Base-by-base conservation (phyloP, 2,329 filamentous ascomycete species). In the Diaporthe citri region DNA sequence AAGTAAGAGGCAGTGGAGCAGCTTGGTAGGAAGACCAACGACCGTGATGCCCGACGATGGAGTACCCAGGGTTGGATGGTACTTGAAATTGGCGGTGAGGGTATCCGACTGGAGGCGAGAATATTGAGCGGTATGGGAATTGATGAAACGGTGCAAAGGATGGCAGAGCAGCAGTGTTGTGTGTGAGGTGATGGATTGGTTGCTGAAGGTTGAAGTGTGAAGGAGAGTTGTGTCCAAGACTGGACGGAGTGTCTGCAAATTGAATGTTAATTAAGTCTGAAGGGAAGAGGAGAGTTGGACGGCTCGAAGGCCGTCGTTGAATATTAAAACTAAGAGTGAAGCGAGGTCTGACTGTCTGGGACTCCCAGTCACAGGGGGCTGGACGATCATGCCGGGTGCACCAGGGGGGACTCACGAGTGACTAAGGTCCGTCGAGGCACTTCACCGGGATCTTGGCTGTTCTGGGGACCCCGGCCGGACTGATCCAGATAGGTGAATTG, bases 401-500 rank as follows among this genome's bases (percentile, higher is more conserved):
- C 17, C 36, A 36, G 17, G 51, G 22, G 20, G 17, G 51, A 69
- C 67, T 66, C 39, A 72, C 72, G 39, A 64, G 48, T 74, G 59
- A 76, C 10, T 22, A 20, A n/a, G 10, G 28, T 15, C 3, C 7
- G 64, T 17, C n/a, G 55, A 36, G 55, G 59, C 7, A 31, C 39
- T 4, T 43, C 55, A 59, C 66, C 67, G 6, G n/a, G 4, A 31
- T 39, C 59, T 20, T 48, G 64, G 6, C 60, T 22, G 41, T 64
- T 48, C 2, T 48, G 22, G 1, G 41, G n/a, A 56, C 28, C 67
- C 66, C 36, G 69, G 13, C 43, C 43, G 57, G 75, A 52, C 20
- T 31, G 43, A 22, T 75, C 74, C 20, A 56, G 66, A 43, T 77
- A 69, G 22, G 75, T 74, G 43, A 57, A 72, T 41, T 77, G 77